A percentile compares a stretch with the other conserved stretches of the same genome.
Conservation (phyloP, 2,329 filamentous ascomycete species). For the Beauveria scarabaeidicola region DNA sequence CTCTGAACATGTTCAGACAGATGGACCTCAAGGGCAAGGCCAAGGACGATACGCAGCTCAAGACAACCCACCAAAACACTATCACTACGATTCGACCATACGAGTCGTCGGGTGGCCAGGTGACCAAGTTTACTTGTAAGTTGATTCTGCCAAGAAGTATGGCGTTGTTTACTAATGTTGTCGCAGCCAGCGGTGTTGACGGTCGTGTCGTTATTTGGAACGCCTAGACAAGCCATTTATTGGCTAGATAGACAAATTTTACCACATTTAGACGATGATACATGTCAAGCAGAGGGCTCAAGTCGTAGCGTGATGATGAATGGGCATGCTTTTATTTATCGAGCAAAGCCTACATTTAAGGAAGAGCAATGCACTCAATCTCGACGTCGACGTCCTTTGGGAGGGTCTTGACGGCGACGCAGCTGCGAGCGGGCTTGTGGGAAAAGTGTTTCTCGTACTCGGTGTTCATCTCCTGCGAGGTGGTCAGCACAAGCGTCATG, state of each 20-base stretch:
- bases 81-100: conserved; percentile 77
- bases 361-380: conserved; percentile 79
- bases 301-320: not conserved
- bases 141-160: conserved; percentile 16
- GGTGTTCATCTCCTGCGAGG: conserved; percentile 63
- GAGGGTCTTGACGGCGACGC: conserved; percentile 81
- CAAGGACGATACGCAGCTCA: conserved; percentile 87
- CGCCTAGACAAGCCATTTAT: conserved; percentile 34
- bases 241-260: not conserved
- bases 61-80: conserved; percentile 94
- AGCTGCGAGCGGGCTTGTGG: conserved; percentile 81
- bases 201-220: conserved; percentile 75
- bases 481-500: not conserved
- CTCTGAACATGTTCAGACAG: conserved; percentile 95
- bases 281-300: not conserved
- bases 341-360: conserved; percentile 28
- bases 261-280: not conserved
- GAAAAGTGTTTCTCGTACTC: conserved; percentile 77
- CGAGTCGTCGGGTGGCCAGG: conserved; percentile 53
- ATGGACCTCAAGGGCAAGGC: conserved; percentile 96
- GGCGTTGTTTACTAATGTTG: conserved; percentile 17
- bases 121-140: conserved; percentile 83
- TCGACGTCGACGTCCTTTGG: conserved; percentile 82
- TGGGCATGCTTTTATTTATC: conserved; percentile 4
- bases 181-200: conserved; percentile 69